Base-by-base conservation (phyloP, 352 stramenopile species). In the Phytophthora cactorum region DNA sequence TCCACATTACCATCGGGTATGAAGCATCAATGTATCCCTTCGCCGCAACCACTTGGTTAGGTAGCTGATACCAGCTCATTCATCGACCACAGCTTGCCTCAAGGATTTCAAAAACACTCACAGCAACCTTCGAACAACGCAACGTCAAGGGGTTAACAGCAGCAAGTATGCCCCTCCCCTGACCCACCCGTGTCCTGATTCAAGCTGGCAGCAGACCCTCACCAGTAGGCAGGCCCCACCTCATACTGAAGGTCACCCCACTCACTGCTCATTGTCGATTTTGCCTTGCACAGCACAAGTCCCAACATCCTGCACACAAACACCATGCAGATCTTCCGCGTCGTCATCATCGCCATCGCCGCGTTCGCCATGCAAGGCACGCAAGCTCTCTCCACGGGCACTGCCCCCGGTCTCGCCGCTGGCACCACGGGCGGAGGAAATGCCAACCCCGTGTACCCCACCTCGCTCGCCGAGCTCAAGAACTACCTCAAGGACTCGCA, bases 371-470 rank as follows among this genome's bases (percentile, higher is more conserved):
- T 77, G 46, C 67, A 71, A 32, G 61, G 70, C 39, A 68, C 71
- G 32, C 75, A 81, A 56, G 79, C 36, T n/a, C 36, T 43, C 36
- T 43, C 36, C 12, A 32, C 51, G 4, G 17, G 50, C 8, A 45
- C 9, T 2, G 28, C 49, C 7, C 9, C 17, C 12, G 49, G 49
- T 9, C 28, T 56, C 50, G 50, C 50, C 9, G 25, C 44, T 5
- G 66, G 59, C n/a, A 76, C 72, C 27, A 89, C 81, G 0, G 81
- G 81, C 6, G 81, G 81, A 7, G 81, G 77, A 63, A 74, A 64
- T 41, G 56, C 69, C 6, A 44, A 64, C 12, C 66, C 74, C 1
- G 74, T 84, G 12, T 84, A 84, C 58, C 81, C 81, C 4, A 76
- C 22, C 15, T 76, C 59, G 15, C 69, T 82, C 59, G 47, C 27